Conservation (phyloP, 2,329 filamentous ascomycete genomes). For the Aaosphaeria arxii region DNA sequence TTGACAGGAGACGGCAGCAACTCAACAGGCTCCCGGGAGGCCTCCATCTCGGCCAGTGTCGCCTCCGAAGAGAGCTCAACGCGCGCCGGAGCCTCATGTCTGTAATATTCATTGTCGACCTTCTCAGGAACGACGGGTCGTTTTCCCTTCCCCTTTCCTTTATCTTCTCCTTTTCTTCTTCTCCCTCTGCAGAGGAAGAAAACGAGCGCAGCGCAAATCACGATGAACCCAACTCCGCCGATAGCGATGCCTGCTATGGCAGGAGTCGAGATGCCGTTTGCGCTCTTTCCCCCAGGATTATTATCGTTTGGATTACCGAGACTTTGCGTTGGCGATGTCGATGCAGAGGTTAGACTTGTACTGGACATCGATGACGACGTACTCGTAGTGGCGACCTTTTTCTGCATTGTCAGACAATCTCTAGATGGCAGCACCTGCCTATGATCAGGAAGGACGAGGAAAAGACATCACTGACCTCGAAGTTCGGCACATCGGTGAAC, state of each 20-base stretch:
- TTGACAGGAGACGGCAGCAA: too few relatives aligned
- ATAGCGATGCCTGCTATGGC: slow-evolving; percentile 5
- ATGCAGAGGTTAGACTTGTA: background rate
- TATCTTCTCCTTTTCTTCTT: background rate
- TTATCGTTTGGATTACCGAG: too few relatives aligned
- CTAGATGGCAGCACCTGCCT: too few relatives aligned
- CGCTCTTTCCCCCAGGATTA: too few relatives aligned
- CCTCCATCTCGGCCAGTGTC: too few relatives aligned
- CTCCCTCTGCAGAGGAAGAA: slow-evolving; percentile 1
- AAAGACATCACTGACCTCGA: background rate
- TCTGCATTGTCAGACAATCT: background rate
- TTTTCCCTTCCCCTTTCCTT: too few relatives aligned
- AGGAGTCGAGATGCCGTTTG: background rate
- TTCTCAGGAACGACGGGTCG: too few relatives aligned
- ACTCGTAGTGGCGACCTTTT: background rate
- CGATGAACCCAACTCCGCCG: background rate
- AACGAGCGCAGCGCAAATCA: background rate
- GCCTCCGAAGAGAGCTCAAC: too few relatives aligned
- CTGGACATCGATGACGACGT: slow-evolving; percentile 1
- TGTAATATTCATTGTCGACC: too few relatives aligned
- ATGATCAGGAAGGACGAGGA: too few relatives aligned
- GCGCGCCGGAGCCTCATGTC: too few relatives aligned
- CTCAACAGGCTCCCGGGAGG: too few relatives aligned
- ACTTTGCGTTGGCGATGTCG: background rate
- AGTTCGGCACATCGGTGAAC: slow-evolving; percentile 1